These are phyloP conservation scores for Hypoxylon subgilvum DNA, from an alignment of 495 filamentous ascomycete genomes.

Conservation along the genomic window DNA sequence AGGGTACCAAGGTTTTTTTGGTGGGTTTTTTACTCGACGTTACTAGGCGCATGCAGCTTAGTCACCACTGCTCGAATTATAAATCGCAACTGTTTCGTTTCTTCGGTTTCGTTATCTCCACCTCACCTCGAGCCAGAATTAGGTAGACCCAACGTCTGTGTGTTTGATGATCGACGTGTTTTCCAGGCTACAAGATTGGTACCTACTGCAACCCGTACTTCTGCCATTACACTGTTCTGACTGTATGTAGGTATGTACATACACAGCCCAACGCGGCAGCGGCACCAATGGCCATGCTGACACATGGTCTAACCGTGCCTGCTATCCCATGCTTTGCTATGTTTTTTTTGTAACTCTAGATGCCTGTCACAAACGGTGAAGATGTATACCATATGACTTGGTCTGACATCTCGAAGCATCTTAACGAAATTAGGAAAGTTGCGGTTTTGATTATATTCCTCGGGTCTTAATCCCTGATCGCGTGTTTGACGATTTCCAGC, in stretches of 20 bases:
- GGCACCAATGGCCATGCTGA: conserved; percentile 5
- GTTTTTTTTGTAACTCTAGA: conserved; percentile 4
- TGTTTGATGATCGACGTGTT: too few relatives aligned
- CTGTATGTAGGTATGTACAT: neutral
- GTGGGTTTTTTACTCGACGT: too few relatives aligned
- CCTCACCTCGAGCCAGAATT: neutral
- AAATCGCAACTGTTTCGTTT: conserved; percentile 14
- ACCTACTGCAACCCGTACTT: neutral
- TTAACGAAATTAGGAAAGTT: neutral
- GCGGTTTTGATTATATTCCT: too few relatives aligned
- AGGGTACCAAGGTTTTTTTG: neutral
- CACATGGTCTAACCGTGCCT: conserved; percentile 13
- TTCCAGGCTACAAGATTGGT: too few relatives aligned
- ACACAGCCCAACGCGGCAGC: neutral
- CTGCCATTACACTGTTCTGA: neutral
- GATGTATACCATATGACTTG: too few relatives aligned
- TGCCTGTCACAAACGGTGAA: neutral
- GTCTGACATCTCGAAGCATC: conserved; percentile 4
- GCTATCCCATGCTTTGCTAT: conserved; percentile 21
- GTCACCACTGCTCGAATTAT: conserved; percentile 2
- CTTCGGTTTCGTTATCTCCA: too few relatives aligned
- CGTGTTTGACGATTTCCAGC: too few relatives aligned
- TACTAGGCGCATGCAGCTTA: conserved; percentile 8
- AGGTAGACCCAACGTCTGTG: conserved; percentile 3
- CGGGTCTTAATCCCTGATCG: conserved; percentile 16